These are phyloP conservation scores for Fusarium sp. DNA, from an alignment of 2,329 filamentous ascomycete species.

Conservation along the genomic window DNA sequence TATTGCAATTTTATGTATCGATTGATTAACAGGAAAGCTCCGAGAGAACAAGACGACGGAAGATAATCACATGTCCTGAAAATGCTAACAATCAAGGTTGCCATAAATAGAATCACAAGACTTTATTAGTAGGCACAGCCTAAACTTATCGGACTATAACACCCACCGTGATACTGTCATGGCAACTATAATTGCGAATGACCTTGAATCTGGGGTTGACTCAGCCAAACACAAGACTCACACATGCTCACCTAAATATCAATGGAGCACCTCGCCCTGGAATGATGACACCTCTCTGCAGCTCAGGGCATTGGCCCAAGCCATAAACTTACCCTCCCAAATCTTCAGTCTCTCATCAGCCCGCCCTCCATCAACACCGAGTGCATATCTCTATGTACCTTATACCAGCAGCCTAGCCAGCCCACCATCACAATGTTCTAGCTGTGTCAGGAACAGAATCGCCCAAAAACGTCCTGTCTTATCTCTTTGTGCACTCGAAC, in stretches of 20 bases:
- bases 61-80: neutral
- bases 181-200: conserved; percentile 5
- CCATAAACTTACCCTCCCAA: conserved; percentile 25
- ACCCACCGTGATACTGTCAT: neutral
- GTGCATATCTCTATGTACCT: conserved; percentile 10
- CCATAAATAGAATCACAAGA: neutral
- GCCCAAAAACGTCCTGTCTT: conserved; percentile 10
- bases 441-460: conserved; percentile 22
- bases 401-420: conserved; percentile 23
- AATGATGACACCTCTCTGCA: conserved; percentile 15
- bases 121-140: neutral
- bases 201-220: conserved; percentile 1
- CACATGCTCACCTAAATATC: neutral
- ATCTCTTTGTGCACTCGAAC: neutral
- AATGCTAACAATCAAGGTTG: neutral
- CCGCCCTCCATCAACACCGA: conserved; percentile 15
- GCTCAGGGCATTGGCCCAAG: conserved; percentile 15
- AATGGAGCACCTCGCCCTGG: conserved; percentile 7
- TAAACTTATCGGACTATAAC: neutral
- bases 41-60: neutral
- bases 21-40: neutral
- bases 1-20: too few relatives aligned
- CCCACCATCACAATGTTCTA: conserved; percentile 27
- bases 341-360: conserved; percentile 13
- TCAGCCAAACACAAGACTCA: conserved; percentile 4